phyloP scores from a whole-genome alignment of 768 basidiomycete species.

The Cyclocybe aegerita region DNA sequence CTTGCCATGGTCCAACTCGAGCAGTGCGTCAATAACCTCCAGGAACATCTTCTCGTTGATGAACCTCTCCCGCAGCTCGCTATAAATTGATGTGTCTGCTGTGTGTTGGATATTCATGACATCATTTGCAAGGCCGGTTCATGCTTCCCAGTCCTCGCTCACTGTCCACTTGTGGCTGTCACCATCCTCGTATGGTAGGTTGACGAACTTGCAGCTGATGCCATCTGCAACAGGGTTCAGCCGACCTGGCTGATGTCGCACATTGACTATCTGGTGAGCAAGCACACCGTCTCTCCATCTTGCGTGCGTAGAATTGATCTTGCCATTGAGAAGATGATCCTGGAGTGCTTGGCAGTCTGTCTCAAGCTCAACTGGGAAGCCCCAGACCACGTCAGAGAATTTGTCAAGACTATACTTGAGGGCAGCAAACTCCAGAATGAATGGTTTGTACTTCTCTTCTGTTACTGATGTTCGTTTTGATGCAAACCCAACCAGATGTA shows the following conservation, averaged over 20 bases:
- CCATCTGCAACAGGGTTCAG: conserved; percentile 26
- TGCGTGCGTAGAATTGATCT: too few species aligned
- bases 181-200: conserved; percentile 2
- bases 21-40: conserved; percentile 21
- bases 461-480: conserved; percentile 31
- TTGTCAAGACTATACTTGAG: conserved; percentile 11
- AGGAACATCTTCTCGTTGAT: conserved; percentile 20
- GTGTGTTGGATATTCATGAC: conserved; percentile 6
- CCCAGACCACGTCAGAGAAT: conserved; percentile 22
- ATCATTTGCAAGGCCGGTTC: conserved; percentile 18
- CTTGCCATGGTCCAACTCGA: conserved; percentile 15
- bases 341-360: conserved; percentile 34
- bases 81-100: background rate
- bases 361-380: conserved; percentile 28
- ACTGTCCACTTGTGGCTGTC: conserved; percentile 33
- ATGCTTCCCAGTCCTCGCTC: conserved; percentile 21
- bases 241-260: conserved; percentile 15
- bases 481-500: conserved; percentile 31
- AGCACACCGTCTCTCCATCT: conserved; percentile 28
- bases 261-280: conserved; percentile 17
- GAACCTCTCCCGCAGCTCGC: conserved; percentile 14
- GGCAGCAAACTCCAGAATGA: conserved; percentile 30
- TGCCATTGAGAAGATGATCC: conserved; percentile 23
- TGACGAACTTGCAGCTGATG: conserved; percentile 24
- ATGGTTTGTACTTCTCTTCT: conserved; percentile 29